phyloP scores from a whole-genome alignment of 306 rosid species.

The Alnus rubra region DNA sequence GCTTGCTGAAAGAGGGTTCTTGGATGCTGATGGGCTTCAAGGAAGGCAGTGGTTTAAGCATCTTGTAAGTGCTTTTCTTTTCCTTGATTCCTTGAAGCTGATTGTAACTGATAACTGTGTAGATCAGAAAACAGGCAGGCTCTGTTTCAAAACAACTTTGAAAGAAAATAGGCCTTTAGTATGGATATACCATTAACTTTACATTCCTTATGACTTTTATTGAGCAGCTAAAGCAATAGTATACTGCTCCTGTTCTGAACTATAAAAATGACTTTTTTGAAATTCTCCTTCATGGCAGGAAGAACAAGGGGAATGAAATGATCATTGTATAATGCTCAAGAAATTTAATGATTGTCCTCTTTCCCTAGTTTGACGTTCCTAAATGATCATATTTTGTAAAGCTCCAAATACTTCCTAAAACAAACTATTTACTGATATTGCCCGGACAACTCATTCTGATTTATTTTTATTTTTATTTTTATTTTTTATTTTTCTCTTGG shows the following conservation, averaged over 20 bases:
- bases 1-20: constrained; percentile 77
- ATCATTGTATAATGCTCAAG: not conserved
- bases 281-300: not conserved
- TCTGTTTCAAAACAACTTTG: too few relatives aligned
- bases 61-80: constrained; percentile 60
- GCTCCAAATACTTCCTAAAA: not conserved
- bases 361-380: not conserved
- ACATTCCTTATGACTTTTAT: too few relatives aligned
- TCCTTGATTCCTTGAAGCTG: not conserved
- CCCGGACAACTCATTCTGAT: not conserved
- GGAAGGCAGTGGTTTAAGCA: constrained; percentile 85
- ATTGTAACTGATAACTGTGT: constrained; percentile 4
- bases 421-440: not conserved
- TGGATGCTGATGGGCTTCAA: constrained; percentile 66
- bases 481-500: not conserved
- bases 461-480: not conserved
- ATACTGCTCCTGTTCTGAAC: too few relatives aligned
- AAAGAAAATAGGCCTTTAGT: too few relatives aligned
- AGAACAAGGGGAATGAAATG: not conserved
- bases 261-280: not conserved
- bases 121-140: not conserved
- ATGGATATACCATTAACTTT: not conserved
- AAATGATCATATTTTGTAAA: not conserved
- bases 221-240: too few relatives aligned
- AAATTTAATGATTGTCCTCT: not conserved